Base-by-base conservation (phyloP, 2,329 filamentous ascomycete genomes). In the Claviceps cyperi region DNA sequence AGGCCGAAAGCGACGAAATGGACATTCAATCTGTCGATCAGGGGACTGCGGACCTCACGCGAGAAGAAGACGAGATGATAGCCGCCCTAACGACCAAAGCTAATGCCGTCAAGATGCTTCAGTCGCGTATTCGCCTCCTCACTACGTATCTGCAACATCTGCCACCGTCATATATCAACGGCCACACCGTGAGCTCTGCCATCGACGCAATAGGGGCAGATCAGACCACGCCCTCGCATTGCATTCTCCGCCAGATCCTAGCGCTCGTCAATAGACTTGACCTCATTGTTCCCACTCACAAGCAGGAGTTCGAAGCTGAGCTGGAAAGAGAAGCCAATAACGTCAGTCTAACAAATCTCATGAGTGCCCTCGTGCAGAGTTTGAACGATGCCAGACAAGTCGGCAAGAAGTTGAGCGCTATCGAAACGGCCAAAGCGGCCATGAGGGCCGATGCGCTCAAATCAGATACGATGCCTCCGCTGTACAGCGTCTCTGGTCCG, bases 31-130 rank as follows among this genome's bases (percentile, higher is more conserved):
- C 60, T 7, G 58, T 63, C 19, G 69, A 74, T 15, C 69, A 73
- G 51, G 43, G 46, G 2, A 45, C 43, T 5, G 64, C 66, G 37
- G 60, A 71, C 46, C 67, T 83, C n/a, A 74, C 73, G 0, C 66
- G 70, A 17, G 77, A 78, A 53, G 79, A 83, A 53, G 75, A 81
- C 50, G 78, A 83, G 62, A 71, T 77, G 61, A 72, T 83, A 50
- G 72, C 77, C 24, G 70, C 77, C 15, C 78, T 98, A 21, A 92
- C 83, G 28, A 85, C 89, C 53, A 95, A 94, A 60, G 78, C 84
- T 54, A 97, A 96, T 66, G 90, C 92, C 24, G 84, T 96, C 61
- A 91, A 89, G 68, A 96, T 95, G 81, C 79, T 98, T 28, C 83
- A 91, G 60, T 79, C 82, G 6, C 80, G 86, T 47, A 79, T 92